A percentile compares a stretch with the other conserved stretches of the same genome.
phyloP scores from a whole-genome alignment of 1,284 basidiomycete genomes.

The Irpex rosettiformis region DNA sequence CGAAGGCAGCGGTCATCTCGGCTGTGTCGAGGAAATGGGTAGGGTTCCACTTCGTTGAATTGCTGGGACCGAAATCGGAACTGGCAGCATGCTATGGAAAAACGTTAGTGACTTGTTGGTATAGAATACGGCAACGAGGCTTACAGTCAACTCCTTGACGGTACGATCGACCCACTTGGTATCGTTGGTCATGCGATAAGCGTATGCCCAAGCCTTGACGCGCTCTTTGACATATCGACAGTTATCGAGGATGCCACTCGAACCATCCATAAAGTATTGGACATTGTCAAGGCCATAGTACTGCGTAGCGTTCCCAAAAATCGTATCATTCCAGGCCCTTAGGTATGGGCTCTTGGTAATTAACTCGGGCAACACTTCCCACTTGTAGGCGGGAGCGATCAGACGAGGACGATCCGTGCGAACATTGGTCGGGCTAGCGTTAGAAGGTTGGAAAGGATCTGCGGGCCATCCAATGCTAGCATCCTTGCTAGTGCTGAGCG shows the following conservation, averaged over 20 bases:
- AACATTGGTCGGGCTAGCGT: slow-evolving; percentile 53
- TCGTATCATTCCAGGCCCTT: slow-evolving; percentile 85
- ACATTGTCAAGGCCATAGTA: slow-evolving; percentile 65
- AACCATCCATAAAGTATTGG: slow-evolving; percentile 75
- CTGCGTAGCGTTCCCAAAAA: slow-evolving; percentile 84
- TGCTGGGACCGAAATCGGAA: slow-evolving; percentile 66
- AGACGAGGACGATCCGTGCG: slow-evolving; percentile 86
- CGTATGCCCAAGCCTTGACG: slow-evolving; percentile 92
- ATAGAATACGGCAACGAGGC: slow-evolving; percentile 14
- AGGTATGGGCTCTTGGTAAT: slow-evolving; percentile 88
- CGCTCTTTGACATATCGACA: slow-evolving; percentile 88
- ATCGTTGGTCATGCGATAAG: slow-evolving; percentile 87
- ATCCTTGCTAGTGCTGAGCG: slow-evolving; percentile 54
- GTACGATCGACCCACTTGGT: slow-evolving; percentile 84
- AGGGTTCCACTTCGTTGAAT: slow-evolving; percentile 74
- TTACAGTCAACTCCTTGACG: slow-evolving; percentile 81
- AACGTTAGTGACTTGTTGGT: not conserved
- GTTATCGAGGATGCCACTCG: slow-evolving; percentile 91
- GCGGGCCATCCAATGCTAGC: slow-evolving; percentile 65
- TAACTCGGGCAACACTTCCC: slow-evolving; percentile 79
- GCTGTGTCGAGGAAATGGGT: slow-evolving; percentile 92
- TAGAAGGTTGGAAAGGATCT: slow-evolving; percentile 69
- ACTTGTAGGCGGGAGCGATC: slow-evolving; percentile 90
- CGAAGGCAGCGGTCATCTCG: slow-evolving; percentile 86
- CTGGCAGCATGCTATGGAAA: slow-evolving; percentile 60